Evolutionary conservation across 345 rosid species (phyloP).

Genomic region (Erysimum cheiranthoides): DNA sequence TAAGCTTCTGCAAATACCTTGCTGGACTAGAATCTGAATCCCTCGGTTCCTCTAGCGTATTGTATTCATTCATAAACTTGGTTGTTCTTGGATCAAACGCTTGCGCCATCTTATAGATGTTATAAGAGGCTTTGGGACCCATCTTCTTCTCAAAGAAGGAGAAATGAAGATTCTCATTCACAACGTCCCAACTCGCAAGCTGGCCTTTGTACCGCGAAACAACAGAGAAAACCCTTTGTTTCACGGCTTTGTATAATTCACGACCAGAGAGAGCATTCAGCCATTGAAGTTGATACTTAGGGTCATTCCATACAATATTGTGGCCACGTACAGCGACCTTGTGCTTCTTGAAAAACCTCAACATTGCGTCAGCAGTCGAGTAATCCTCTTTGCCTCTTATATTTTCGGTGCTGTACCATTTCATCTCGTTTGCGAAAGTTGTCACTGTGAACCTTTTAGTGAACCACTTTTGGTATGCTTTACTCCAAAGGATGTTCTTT

Average conservation of each 20-base stretch:
- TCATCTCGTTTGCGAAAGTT: constrained; percentile 79
- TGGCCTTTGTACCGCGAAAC: constrained; percentile 63
- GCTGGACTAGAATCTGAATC: constrained; percentile 55
- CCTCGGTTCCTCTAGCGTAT: constrained; percentile 66
- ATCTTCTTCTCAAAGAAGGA: constrained; percentile 61
- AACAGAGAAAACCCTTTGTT: constrained; percentile 51
- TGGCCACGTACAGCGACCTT: constrained; percentile 71
- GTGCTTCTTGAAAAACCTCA: constrained; percentile 56
- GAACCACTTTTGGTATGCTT: constrained; percentile 75
- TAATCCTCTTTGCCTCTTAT: constrained; percentile 60
- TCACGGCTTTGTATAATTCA: constrained; percentile 47
- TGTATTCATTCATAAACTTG: constrained; percentile 69
- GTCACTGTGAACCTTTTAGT: constrained; percentile 70
- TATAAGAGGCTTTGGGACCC: constrained; percentile 53
- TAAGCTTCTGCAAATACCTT: constrained; percentile 57
- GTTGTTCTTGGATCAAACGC: constrained; percentile 40
- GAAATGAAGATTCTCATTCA: constrained; percentile 75
- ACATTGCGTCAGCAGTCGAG: constrained; percentile 59
- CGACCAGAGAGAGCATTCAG: constrained; percentile 45
- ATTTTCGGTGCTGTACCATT: constrained; percentile 74
- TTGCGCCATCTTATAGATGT: constrained; percentile 46
- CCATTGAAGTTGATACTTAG: constrained; percentile 61
- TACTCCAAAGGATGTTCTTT: constrained; percentile 61
- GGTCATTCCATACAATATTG: constrained; percentile 75
- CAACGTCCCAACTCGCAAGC: constrained; percentile 71